Evolutionary conservation across 768 basidiomycete genomes (phyloP).

Genomic region (Phaeotremella skinneri): DNA sequence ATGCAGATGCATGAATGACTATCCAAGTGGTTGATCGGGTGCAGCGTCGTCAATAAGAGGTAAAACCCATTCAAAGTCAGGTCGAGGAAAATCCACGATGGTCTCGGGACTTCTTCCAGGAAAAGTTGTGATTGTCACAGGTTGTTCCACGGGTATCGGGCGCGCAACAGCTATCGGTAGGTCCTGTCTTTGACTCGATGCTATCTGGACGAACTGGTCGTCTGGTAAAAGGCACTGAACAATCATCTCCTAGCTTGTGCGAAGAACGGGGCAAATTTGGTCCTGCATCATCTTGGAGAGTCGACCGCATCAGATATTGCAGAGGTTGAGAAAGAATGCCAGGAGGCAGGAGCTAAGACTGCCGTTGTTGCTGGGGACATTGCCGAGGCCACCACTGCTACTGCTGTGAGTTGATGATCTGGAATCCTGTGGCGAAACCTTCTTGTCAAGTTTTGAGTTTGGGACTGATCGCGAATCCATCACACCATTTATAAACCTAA

Average conservation of each 20-base stretch:
- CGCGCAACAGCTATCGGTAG: slow-evolving; percentile 64
- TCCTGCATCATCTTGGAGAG: slow-evolving; percentile 69
- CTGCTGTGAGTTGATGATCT: slow-evolving; percentile 55
- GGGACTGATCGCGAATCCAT: slow-evolving; percentile 5
- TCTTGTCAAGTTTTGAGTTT: too few relatives aligned
- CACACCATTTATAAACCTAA: slow-evolving; percentile 4
- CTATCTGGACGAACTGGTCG: neutral
- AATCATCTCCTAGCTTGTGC: slow-evolving; percentile 55
- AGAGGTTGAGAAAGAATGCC: slow-evolving; percentile 56
- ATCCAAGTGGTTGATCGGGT: too few relatives aligned
- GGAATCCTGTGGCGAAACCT: too few relatives aligned
- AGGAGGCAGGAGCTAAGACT: slow-evolving; percentile 53
- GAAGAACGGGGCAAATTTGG: slow-evolving; percentile 65
- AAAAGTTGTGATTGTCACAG: slow-evolving; percentile 70
- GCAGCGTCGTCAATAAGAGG: too few relatives aligned
- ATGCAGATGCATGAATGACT: too few relatives aligned
- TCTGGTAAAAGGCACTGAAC: too few relatives aligned
- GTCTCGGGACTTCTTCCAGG: slow-evolving; percentile 42
- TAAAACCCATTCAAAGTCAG: slow-evolving; percentile 1
- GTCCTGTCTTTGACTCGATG: slow-evolving; percentile 1
- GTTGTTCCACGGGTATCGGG: slow-evolving; percentile 72
- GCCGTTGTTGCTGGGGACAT: slow-evolving; percentile 67
- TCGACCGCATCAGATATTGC: slow-evolving; percentile 53
- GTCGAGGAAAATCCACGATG: slow-evolving; percentile 7
- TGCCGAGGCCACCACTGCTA: slow-evolving; percentile 59